Base-by-base conservation (phyloP, 2,329 filamentous ascomycete species). In the Aspergillus persii region DNA sequence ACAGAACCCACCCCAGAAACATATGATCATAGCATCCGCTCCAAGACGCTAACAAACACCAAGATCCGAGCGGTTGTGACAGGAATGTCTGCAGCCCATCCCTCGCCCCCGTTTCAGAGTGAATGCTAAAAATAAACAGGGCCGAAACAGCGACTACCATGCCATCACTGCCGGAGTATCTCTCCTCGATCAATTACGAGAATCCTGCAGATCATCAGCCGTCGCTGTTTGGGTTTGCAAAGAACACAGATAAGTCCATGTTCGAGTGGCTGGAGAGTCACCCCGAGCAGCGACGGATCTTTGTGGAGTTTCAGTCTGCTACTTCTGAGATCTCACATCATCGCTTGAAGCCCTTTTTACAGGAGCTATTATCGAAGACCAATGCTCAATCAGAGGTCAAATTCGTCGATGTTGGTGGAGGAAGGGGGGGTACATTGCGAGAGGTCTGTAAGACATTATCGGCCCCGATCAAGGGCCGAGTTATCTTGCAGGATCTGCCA, bases 281-380 rank as follows among this genome's bases (percentile, higher is more conserved):
- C 18, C 51, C 51, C 8, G 51, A 53, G 33, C 51, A 53, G 51
- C 51, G 51, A 23, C 26, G 30, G n/a, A 53, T 53, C 51, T 53
- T 53, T 26, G 31, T 23, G 6, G 51, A 33, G 3, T 53, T 53
- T 26, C 51, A 53, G n/a, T 44, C 51, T 26, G 36, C 30, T 26
- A 26, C 51, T 12, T 27, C 51, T 8, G 51, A 33, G 8, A 27
- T 44, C 8, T 33, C 51, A 7, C n/a, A 39, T 8, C 36, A 26
- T 39, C 51, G 36, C 2, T 23, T 53, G 31, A 30, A 41, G 18
- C 51, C 51, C 4, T 53, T 53, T 8, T 33, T 53, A n/a, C 33
- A 26, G 30, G 18, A 15, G 3, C 15, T 53, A 4, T 33, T 53
- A 6, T 23, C n/a, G 7, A 4, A 47, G 18, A 26, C n/a, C 11